These are phyloP conservation scores for Brassica hybrid DNA, from an alignment of 441 rosid genomes.

Conservation along the genomic window DNA sequence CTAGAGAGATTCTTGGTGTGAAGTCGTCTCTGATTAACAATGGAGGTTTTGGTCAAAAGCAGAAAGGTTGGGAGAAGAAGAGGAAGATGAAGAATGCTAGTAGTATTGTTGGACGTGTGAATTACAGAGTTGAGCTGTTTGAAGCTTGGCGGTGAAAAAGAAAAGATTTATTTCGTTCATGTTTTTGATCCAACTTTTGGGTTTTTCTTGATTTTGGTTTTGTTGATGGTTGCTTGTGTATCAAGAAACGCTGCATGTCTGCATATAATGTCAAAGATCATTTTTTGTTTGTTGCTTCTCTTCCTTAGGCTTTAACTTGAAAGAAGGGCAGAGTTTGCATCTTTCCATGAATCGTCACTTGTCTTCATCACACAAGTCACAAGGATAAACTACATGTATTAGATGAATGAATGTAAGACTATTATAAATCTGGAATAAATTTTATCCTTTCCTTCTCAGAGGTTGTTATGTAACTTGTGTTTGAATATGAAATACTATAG, in stretches of 20 bases:
- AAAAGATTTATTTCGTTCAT: slow-evolving; percentile 6
- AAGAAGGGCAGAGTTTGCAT: background rate
- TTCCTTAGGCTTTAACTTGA: background rate
- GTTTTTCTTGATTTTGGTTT: slow-evolving; percentile 16
- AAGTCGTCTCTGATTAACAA: slow-evolving; percentile 19
- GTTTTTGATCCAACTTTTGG: slow-evolving; percentile 33
- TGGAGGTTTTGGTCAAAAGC: slow-evolving; percentile 26
- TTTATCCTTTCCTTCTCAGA: background rate
- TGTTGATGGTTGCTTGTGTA: slow-evolving; percentile 35
- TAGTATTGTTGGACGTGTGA: slow-evolving; percentile 53
- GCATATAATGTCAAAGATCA: slow-evolving; percentile 27
- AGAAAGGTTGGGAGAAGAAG: slow-evolving; percentile 32
- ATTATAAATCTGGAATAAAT: background rate
- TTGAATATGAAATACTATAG: background rate
- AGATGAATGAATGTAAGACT: background rate
- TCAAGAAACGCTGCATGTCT: slow-evolving; percentile 33
- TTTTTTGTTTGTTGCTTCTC: background rate
- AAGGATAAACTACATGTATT: background rate
- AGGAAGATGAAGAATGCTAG: slow-evolving; percentile 42
- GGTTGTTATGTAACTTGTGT: background rate
- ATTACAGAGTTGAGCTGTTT: slow-evolving; percentile 60
- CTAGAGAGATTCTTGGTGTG: slow-evolving; percentile 16
- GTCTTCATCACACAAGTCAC: background rate
- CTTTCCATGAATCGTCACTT: background rate
- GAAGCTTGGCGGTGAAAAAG: slow-evolving; percentile 70